These are phyloP conservation scores for Butyriboletus loyo DNA, from an alignment of 768 basidiomycete genomes.

Conservation along the genomic window DNA sequence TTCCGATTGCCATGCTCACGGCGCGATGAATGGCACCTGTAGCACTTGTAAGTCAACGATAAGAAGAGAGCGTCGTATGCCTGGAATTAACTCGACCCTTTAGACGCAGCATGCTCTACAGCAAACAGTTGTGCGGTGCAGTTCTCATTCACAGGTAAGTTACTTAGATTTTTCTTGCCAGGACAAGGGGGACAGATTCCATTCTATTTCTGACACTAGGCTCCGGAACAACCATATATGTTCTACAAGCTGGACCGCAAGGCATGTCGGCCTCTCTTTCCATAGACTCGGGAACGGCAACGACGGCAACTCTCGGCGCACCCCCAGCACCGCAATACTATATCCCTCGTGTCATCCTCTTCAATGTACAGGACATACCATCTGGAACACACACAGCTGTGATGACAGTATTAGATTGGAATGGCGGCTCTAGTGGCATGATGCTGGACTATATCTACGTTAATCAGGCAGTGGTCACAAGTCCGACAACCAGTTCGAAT, in stretches of 20 bases:
- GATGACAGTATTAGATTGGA: slow-evolving; percentile 27
- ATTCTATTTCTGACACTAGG: slow-evolving; percentile 6
- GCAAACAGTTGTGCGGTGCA: slow-evolving; percentile 24
- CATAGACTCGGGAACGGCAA: slow-evolving; percentile 22
- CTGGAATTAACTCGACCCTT: neutral
- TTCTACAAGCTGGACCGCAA: slow-evolving; percentile 25
- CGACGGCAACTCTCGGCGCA: slow-evolving; percentile 20
- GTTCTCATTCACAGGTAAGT: slow-evolving; percentile 25
- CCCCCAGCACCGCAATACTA: slow-evolving; percentile 25
- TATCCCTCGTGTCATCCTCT: slow-evolving; percentile 19
- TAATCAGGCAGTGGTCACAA: slow-evolving; percentile 19
- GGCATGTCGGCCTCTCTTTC: slow-evolving; percentile 28
- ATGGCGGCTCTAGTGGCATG: slow-evolving; percentile 25
- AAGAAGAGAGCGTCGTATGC: neutral
- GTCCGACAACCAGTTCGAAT: neutral
- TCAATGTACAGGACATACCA: slow-evolving; percentile 18
- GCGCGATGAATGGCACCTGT: neutral
- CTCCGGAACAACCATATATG: slow-evolving; percentile 30
- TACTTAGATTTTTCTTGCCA: neutral
- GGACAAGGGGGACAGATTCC: neutral
- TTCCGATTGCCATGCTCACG: slow-evolving; percentile 3
- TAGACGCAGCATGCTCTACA: slow-evolving; percentile 24
- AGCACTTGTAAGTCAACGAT: slow-evolving; percentile 23
- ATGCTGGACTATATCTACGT: slow-evolving; percentile 29
- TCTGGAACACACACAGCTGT: slow-evolving; percentile 22